phyloP scores from a whole-genome alignment of 805 yeast genomes.

The Starmerella vitae region DNA sequence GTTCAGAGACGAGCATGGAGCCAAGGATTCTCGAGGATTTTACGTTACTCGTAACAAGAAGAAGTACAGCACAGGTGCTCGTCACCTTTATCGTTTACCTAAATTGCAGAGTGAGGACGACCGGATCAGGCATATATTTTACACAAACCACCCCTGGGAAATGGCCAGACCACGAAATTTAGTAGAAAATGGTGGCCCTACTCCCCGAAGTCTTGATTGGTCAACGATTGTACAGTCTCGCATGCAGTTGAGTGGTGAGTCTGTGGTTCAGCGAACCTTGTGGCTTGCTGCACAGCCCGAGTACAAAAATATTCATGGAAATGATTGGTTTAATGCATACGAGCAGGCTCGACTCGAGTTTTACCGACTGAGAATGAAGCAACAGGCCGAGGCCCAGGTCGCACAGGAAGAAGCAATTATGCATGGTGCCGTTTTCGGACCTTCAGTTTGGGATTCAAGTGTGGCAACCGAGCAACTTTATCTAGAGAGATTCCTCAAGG shows the following conservation, averaged over 20 bases:
- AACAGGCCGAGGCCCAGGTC: conserved; percentile 59
- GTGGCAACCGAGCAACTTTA: conserved; percentile 55
- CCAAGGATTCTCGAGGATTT: conserved; percentile 17
- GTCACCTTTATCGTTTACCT: conserved; percentile 38
- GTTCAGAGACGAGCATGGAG: conserved; percentile 6
- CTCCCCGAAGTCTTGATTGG: conserved; percentile 47
- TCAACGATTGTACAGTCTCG: conserved; percentile 54
- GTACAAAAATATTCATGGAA: conserved; percentile 17
- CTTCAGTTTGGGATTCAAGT: conserved; percentile 52
- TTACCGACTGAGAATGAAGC: conserved; percentile 70
- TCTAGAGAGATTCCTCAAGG: conserved; percentile 58
- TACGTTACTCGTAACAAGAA: conserved; percentile 37
- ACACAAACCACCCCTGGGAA: conserved; percentile 97
- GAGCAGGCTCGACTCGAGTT: conserved; percentile 80
- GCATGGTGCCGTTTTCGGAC: conserved; percentile 66
- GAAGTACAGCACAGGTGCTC: conserved; percentile 24
- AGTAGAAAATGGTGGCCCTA: conserved; percentile 44
- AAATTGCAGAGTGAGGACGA: conserved; percentile 58
- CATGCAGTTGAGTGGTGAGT: conserved; percentile 78
- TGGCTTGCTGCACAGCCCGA: conserved; percentile 35
- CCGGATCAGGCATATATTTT: conserved; percentile 65
- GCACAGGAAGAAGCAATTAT: conserved; percentile 71
- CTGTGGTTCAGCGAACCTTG: conserved; percentile 63
- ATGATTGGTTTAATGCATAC: conserved; percentile 46
- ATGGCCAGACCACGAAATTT: conserved; percentile 75